Evolutionary conservation across 1,284 basidiomycete species (phyloP), one percentile per base, ranked within the genome.

Genomic region (Ustilago sp.): DNA sequence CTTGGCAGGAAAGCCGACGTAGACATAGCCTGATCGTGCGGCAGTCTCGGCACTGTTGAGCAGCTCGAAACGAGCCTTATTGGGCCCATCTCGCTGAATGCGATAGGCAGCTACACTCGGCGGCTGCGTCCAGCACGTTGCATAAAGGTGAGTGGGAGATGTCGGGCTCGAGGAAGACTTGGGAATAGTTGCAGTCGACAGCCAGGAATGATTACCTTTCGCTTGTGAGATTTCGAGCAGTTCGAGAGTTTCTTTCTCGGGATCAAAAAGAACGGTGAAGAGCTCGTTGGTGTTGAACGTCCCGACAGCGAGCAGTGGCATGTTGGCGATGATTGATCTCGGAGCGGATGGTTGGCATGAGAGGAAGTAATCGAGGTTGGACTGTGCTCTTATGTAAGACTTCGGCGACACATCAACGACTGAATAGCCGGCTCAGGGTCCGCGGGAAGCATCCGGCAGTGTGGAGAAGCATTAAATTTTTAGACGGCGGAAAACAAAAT

Each of bases 231-330:
- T 63, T 32, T 63, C 36, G 50, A 74, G 51, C 36, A 80, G 53
- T 35, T 68, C 48, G 8, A 80, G 65, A 11, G 45, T 62, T 35
- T 80, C 68, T 13, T 47, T 59, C n/a, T 67, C 38, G 0, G 71
- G 53, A 50, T 80, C 58, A 55, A 80, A 80, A 4, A 43, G 48
- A 43, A 80, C 32, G 4, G 67, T 65, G 58, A 77, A 77, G 55
- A 80, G 65, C 48, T 80, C 78, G 48, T 67, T 67, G 31, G 78
- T 80, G 57, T 80, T 80, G 60, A 80, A 80, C 0, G 78, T 80
- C 3, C 78, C 78, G 0, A 80, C 78, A 36, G 70, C 74, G 4
- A 77, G 64, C 3, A 74, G 59, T 51, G 67, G 35, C 74, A 77
- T 77, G 17, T 43, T 38, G 28, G 23, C 3, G 11, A 23, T 41